phyloP scores from a whole-genome alignment of 495 filamentous ascomycete species.

The Hypoxylon fragiforme region DNA sequence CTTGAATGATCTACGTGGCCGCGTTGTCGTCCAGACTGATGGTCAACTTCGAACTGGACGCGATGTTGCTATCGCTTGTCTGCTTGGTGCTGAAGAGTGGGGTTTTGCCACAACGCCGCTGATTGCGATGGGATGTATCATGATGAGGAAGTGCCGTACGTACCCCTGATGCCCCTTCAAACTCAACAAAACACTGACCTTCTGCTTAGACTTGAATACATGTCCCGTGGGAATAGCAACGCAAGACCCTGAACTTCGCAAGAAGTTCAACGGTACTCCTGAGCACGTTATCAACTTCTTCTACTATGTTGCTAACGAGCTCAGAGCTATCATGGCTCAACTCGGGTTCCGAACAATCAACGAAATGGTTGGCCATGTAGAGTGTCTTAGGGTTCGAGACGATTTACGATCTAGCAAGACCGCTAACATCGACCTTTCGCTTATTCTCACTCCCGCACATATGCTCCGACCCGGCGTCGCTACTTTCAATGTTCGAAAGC shows the following conservation, averaged over 20 bases:
- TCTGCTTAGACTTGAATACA: slow-evolving; percentile 63
- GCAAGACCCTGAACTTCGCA: slow-evolving; percentile 90
- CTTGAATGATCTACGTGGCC: slow-evolving; percentile 93
- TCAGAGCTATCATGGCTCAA: slow-evolving; percentile 97
- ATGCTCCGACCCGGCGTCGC: slow-evolving; percentile 95
- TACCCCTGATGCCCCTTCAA: not conserved
- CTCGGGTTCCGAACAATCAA: slow-evolving; percentile 94
- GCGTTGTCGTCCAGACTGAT: slow-evolving; percentile 97
- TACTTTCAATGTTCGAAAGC: slow-evolving; percentile 98
- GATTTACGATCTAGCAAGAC: slow-evolving; percentile 90
- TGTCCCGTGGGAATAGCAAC: slow-evolving; percentile 98
- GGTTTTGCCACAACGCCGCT: slow-evolving; percentile 97
- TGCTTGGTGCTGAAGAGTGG: slow-evolving; percentile 97
- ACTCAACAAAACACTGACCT: not conserved
- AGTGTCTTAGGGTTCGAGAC: slow-evolving; percentile 83
- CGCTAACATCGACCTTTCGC: slow-evolving; percentile 88
- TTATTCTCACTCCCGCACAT: slow-evolving; percentile 95
- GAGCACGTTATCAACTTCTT: slow-evolving; percentile 99
- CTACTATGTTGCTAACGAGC: slow-evolving; percentile 97
- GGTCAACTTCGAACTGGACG: slow-evolving; percentile 93
- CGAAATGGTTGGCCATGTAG: slow-evolving; percentile 96
- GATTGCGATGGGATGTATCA: slow-evolving; percentile 97
- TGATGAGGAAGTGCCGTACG: slow-evolving; percentile 76
- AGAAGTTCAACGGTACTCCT: slow-evolving; percentile 92
- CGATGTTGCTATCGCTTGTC: slow-evolving; percentile 93